These are phyloP conservation scores for Penicillium sp. DNA, from an alignment of 2,329 filamentous ascomycete species.

Conservation along the genomic window DNA sequence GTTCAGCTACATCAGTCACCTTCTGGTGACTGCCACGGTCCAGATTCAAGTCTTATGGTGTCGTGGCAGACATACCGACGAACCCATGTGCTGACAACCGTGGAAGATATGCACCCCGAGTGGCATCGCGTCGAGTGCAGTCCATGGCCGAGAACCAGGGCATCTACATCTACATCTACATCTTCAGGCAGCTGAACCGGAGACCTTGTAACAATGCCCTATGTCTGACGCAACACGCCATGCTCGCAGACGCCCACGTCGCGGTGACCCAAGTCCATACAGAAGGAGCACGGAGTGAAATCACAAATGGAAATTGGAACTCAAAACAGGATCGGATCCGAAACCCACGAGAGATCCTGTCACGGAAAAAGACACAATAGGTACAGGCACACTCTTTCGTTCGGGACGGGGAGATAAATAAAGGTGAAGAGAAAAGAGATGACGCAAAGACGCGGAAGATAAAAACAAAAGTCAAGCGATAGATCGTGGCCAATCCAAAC, in stretches of 20 bases:
- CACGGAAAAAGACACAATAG: constrained; percentile 17
- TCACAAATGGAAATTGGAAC: constrained; percentile 25
- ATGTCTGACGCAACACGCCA: constrained; percentile 14
- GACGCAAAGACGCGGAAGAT: constrained; percentile 17
- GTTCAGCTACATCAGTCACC: no score
- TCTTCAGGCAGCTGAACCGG: constrained; percentile 1
- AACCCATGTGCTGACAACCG: neutral
- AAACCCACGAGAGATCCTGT: constrained; percentile 12
- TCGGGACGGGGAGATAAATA: constrained; percentile 3
- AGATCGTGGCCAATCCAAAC: constrained; percentile 22
- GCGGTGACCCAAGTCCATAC: neutral
- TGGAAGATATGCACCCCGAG: neutral
- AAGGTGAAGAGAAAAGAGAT: constrained; percentile 14
- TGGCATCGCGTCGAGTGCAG: neutral
- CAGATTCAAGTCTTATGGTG: neutral
- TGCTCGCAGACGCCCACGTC: constrained; percentile 11
- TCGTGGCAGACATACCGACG: no score
- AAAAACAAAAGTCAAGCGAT: constrained; percentile 7
- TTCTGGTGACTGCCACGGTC: neutral
- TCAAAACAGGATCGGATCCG: constrained; percentile 31
- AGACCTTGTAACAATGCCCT: constrained; percentile 14
- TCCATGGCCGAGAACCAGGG: neutral
- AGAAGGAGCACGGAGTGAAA: constrained; percentile 5
- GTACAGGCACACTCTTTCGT: constrained; percentile 26
- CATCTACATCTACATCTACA: neutral